Evolutionary conservation across 805 yeast genomes (phyloP).

Genomic region (Saturnispora bothae): DNA sequence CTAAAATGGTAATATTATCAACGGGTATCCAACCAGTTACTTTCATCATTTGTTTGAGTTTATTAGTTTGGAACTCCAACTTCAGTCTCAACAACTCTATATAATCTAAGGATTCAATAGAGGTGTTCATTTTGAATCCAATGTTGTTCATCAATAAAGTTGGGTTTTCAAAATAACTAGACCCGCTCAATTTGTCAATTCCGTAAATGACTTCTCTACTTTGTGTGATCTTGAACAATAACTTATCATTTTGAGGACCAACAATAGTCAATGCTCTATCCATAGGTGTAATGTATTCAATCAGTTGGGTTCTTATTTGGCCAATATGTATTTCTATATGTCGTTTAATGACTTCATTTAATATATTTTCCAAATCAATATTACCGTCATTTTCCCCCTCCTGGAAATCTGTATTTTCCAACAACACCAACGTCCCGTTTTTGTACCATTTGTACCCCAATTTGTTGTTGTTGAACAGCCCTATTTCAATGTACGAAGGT

Average conservation of each 20-base stretch:
- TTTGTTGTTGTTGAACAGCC: conserved; percentile 37
- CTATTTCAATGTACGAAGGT: conserved; percentile 50
- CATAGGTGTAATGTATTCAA: conserved; percentile 20
- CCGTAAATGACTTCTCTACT: conserved; percentile 22
- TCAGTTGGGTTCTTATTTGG: conserved; percentile 24
- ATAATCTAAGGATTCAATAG: conserved; percentile 20
- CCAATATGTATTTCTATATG: conserved; percentile 31
- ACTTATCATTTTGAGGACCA: conserved; percentile 15
- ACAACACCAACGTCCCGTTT: conserved; percentile 31
- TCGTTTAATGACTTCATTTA: conserved; percentile 29
- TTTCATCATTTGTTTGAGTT: conserved; percentile 30
- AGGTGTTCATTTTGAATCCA: conserved; percentile 23
- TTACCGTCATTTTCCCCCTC: conserved; percentile 24
- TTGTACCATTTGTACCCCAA: conserved; percentile 54
- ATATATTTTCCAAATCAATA: conserved; percentile 29
- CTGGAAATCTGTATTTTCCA: conserved; percentile 24
- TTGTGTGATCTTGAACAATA: conserved; percentile 23
- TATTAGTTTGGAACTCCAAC: conserved; percentile 37
- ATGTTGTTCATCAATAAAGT: conserved; percentile 29
- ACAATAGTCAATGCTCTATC: conserved; percentile 23
- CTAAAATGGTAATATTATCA: conserved; percentile 39
- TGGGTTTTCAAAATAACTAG: conserved; percentile 36
- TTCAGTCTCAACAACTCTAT: conserved; percentile 35
- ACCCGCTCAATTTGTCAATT: conserved; percentile 30
- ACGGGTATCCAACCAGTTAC: conserved; percentile 65